These are phyloP conservation scores for Ustilago lituana DNA, from an alignment of 1,284 basidiomycete genomes.

Conservation along the genomic window DNA sequence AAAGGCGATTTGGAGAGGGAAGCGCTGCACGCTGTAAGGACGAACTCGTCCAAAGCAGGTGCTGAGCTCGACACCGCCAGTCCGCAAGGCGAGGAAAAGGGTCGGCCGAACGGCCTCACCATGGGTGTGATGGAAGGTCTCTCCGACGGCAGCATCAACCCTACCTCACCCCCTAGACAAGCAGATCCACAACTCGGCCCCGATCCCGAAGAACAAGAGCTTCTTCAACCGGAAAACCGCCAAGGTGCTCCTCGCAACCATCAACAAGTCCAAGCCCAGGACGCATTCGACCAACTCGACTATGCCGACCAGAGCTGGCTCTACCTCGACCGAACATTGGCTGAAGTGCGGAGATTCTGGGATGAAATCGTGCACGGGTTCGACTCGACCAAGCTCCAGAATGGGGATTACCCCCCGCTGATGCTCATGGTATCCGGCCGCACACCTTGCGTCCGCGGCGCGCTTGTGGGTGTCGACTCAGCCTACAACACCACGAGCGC, in stretches of 20 bases:
- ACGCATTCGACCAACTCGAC: conserved; percentile 21
- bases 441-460: conserved; percentile 64
- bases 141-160: conserved; percentile 3
- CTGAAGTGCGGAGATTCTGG: conserved; percentile 57
- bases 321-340: conserved; percentile 44
- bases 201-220: conserved; percentile 13
- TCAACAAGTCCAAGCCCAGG: not conserved
- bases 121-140: conserved; percentile 41
- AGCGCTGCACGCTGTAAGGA: not conserved
- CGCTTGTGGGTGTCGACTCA: conserved; percentile 51
- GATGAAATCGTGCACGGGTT: conserved; percentile 51
- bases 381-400: conserved; percentile 17
- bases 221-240: conserved; percentile 32
- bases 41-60: not conserved
- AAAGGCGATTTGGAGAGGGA: conserved; percentile 1
- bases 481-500: conserved; percentile 28
- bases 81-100: conserved; percentile 9
- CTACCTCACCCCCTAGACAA: not conserved
- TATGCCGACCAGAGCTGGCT: conserved; percentile 25
- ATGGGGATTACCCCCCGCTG: conserved; percentile 62
- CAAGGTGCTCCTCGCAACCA: conserved; percentile 23
- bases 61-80: conserved; percentile 10
- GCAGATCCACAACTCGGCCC: not conserved
- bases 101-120: conserved; percentile 23
- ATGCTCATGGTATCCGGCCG: conserved; percentile 58